phyloP scores from a whole-genome alignment of 2,329 filamentous ascomycete species.

The Amauroascus verrucosus region DNA sequence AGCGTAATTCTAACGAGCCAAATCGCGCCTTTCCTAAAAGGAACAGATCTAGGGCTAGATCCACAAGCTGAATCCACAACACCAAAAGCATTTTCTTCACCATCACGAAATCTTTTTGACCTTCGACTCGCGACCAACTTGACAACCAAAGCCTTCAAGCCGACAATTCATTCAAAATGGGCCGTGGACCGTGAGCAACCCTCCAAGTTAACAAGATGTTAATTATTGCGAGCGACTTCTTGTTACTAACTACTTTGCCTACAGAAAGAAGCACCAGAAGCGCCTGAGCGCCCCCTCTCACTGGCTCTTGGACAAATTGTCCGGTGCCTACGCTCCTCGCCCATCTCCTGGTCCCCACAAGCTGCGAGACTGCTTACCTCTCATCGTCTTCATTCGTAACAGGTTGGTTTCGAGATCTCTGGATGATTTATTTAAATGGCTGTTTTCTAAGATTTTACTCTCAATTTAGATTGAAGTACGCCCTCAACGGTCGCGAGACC shows the following conservation, averaged over 20 bases:
- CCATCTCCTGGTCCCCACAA: constrained; percentile 89
- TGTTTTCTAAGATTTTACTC: constrained; percentile 6
- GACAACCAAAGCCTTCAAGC: constrained; percentile 15
- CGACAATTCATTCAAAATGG: constrained; percentile 40
- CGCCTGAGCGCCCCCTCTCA: constrained; percentile 96
- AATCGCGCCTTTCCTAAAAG: not conserved
- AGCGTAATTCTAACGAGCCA: too few relatives aligned
- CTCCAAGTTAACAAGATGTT: too few relatives aligned
- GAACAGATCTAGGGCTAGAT: constrained; percentile 10
- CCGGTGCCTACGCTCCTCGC: constrained; percentile 67
- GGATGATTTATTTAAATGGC: not conserved
- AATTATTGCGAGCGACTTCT: not conserved
- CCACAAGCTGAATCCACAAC: constrained; percentile 8
- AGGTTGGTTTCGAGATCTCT: constrained; percentile 35
- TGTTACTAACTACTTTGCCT: not conserved
- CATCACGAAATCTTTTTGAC: constrained; percentile 5
- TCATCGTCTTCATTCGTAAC: constrained; percentile 95
- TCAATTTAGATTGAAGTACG: constrained; percentile 91
- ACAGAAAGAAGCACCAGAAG: constrained; percentile 99
- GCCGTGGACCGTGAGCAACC: constrained; percentile 48
- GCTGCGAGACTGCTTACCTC: constrained; percentile 94
- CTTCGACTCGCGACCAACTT: constrained; percentile 15
- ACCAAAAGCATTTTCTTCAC: constrained; percentile 1
- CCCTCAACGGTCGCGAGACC: constrained; percentile 95
- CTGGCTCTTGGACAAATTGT: constrained; percentile 99